Conservation (phyloP, 495 filamentous ascomycete genomes). For the Aspergillus steynii region DNA sequence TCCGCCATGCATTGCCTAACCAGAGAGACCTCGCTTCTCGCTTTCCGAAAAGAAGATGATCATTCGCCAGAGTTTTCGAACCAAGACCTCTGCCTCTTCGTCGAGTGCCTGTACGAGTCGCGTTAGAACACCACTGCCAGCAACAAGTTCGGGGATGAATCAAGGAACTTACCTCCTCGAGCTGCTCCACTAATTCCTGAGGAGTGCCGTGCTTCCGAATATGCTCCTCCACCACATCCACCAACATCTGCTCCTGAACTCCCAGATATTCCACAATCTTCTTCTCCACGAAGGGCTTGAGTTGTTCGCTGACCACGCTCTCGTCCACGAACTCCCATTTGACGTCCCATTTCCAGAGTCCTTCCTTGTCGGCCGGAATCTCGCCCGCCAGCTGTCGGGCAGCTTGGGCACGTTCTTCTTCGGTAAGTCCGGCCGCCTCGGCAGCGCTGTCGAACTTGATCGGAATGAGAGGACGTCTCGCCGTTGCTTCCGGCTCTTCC, state of each 20-base stretch:
- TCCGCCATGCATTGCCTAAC: slow-evolving; percentile 34
- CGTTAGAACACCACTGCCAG: slow-evolving; percentile 32
- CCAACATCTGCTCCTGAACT: slow-evolving; percentile 92
- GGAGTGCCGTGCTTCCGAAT: slow-evolving; percentile 75
- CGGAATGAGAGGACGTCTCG: slow-evolving; percentile 80
- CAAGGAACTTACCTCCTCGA: slow-evolving; percentile 71
- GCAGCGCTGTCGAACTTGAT: slow-evolving; percentile 86
- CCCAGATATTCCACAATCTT: slow-evolving; percentile 96
- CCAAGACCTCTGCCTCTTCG: slow-evolving; percentile 90
- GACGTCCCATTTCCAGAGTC: slow-evolving; percentile 88
- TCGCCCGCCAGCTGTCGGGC: slow-evolving; percentile 80
- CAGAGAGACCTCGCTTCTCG: slow-evolving; percentile 85
- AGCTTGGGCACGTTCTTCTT: slow-evolving; percentile 81
- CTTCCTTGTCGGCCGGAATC: slow-evolving; percentile 84
- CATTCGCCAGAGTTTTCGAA: slow-evolving; percentile 98
- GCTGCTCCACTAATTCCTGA: slow-evolving; percentile 76
- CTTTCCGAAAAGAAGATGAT: slow-evolving; percentile 97
- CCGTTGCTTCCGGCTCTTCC: slow-evolving; percentile 70
- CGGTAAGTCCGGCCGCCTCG: slow-evolving; percentile 66
- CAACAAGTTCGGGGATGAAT: slow-evolving; percentile 8
- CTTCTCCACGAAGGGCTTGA: slow-evolving; percentile 95
- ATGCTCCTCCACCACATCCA: slow-evolving; percentile 89
- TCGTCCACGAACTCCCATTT: slow-evolving; percentile 95
- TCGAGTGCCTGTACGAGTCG: slow-evolving; percentile 69
- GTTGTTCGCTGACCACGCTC: slow-evolving; percentile 76